phyloP scores from a whole-genome alignment of 2,329 filamentous ascomycete species.

The Fusarium vanettenii region DNA sequence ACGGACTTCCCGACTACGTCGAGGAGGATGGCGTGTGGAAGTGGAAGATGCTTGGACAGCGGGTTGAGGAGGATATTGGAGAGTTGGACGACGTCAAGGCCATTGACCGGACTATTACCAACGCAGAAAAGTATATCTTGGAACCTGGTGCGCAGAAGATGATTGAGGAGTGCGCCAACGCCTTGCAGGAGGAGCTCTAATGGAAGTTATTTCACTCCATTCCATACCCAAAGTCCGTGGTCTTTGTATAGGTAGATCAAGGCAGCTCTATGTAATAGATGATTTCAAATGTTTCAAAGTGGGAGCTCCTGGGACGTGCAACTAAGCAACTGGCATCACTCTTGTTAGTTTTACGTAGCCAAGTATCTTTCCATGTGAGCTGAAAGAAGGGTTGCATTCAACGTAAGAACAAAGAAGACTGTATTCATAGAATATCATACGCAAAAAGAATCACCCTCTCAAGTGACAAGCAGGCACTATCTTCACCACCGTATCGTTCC shows the following conservation, averaged over 20 bases:
- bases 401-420: too few relatives aligned
- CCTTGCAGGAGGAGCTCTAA: not conserved
- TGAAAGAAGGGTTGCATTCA: too few relatives aligned
- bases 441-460: too few relatives aligned
- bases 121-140: not conserved
- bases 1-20: conserved; percentile 12
- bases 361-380: not conserved
- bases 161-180: not conserved
- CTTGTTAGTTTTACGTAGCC: not conserved
- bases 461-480: too few relatives aligned
- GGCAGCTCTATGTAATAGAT: not conserved
- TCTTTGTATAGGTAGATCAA: not conserved
- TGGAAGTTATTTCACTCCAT: not conserved
- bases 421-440: too few relatives aligned
- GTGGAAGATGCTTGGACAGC: not conserved
- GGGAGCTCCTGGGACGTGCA: not conserved
- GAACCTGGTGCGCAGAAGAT: not conserved
- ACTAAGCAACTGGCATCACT: not conserved
- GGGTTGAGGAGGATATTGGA: not conserved
- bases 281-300: not conserved
- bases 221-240: not conserved
- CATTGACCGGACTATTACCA: not conserved
- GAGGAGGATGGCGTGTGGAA: conserved; percentile 2
- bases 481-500: too few relatives aligned
- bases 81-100: not conserved